phyloP scores from a whole-genome alignment of 345 rosid genomes.

The Lagerstroemia speciosa region DNA sequence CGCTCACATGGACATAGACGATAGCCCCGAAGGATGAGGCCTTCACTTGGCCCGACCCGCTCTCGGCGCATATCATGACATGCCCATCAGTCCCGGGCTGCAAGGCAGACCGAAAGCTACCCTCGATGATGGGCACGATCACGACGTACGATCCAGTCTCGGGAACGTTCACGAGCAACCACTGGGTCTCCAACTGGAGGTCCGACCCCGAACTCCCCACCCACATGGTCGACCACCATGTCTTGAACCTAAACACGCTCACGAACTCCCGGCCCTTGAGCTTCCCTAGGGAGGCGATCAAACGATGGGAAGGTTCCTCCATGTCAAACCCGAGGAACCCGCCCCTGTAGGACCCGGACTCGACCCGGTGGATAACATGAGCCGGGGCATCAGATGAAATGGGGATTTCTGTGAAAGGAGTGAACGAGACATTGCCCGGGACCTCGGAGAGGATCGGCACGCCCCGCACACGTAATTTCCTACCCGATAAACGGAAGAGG shows the following conservation, averaged over 20 bases:
- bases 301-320: conserved; percentile 28
- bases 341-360: conserved; percentile 41
- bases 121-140: conserved; percentile 61
- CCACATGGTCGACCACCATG: conserved; percentile 94
- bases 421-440: conserved; percentile 48
- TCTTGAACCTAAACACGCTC: conserved; percentile 69
- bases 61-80: conserved; percentile 52
- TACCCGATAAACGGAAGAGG: conserved; percentile 29
- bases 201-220: conserved; percentile 69
- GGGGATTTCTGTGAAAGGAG: conserved; percentile 33
- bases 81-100: conserved; percentile 51
- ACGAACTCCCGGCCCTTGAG: conserved; percentile 48
- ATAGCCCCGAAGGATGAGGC: conserved; percentile 49
- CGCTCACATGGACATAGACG: conserved; percentile 70
- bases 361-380: conserved; percentile 40
- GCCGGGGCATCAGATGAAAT: conserved; percentile 44
- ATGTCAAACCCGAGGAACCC: conserved; percentile 61
- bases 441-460: conserved; percentile 52
- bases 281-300: conserved; percentile 53
- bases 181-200: conserved; percentile 72
- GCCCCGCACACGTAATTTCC: conserved; percentile 37
- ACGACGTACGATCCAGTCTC: conserved; percentile 46
- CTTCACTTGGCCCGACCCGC: conserved; percentile 48
- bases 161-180: conserved; percentile 60
- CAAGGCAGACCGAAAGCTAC: conserved; percentile 58